These are phyloP conservation scores for Pseudocercospora ulei DNA, from an alignment of 2,329 filamentous ascomycete species.

Conservation along the genomic window DNA sequence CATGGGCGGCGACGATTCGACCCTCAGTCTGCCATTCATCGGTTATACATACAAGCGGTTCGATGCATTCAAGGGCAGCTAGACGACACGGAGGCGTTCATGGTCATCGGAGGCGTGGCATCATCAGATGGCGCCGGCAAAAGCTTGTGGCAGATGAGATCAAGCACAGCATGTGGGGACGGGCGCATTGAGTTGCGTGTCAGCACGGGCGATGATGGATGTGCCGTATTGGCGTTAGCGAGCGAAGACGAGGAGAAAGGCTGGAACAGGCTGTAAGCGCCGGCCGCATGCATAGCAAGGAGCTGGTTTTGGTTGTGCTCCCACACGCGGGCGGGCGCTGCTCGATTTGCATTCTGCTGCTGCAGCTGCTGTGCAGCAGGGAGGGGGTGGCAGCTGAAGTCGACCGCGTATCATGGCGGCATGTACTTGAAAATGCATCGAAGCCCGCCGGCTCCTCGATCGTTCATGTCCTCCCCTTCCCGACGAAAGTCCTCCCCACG, in stretches of 20 bases:
- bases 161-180: slow-evolving; percentile 7
- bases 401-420: not conserved
- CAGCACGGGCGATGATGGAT: slow-evolving; percentile 12
- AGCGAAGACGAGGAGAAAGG: slow-evolving; percentile 3
- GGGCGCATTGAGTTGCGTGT: slow-evolving; percentile 13
- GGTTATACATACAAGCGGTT: slow-evolving; percentile 98
- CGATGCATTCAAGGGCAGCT: slow-evolving; percentile 49
- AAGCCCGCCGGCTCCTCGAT: not conserved
- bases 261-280: slow-evolving; percentile 3
- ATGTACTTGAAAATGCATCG: slow-evolving; percentile 4
- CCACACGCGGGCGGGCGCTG: not conserved
- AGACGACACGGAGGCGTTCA: slow-evolving; percentile 2
- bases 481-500: not conserved
- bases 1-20: slow-evolving; percentile 66
- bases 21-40: slow-evolving; percentile 93
- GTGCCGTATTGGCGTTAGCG: slow-evolving; percentile 1
- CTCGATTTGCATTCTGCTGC: slow-evolving; percentile 7
- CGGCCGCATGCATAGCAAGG: slow-evolving; percentile 6
- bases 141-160: not conserved
- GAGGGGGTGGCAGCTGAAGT: not conserved
- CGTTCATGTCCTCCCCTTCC: not conserved
- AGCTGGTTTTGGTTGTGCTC: slow-evolving; percentile 9
- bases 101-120: not conserved
- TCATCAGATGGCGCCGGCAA: slow-evolving; percentile 5
- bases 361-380: slow-evolving; percentile 8